Percentiles rank a stretch among this genome's conserved stretches.
Evolutionary conservation across 345 rosid genomes (phyloP).

Genomic region (Gossypium rotundifolium): DNA sequence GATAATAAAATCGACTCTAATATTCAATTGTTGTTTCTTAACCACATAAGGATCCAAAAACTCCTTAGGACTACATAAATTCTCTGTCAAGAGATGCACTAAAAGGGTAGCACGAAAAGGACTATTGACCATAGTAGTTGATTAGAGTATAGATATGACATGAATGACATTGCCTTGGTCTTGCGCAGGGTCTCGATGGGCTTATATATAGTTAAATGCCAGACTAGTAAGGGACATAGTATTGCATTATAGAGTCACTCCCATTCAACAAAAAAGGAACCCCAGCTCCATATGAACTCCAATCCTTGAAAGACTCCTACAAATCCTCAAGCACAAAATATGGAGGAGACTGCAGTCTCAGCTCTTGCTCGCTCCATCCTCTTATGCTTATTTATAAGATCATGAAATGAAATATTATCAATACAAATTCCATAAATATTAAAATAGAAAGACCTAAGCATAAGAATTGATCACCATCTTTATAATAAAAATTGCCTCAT

Average conservation of each 20-base stretch:
- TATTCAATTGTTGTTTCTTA: not conserved
- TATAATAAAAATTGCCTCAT: too few relatives aligned
- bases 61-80: too few relatives aligned
- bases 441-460: too few relatives aligned
- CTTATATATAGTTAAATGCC: constrained; percentile 79
- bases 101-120: too few relatives aligned
- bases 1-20: not conserved
- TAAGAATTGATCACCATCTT: too few relatives aligned
- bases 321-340: constrained; percentile 68
- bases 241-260: constrained; percentile 69
- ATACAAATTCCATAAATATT: not conserved
- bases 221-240: constrained; percentile 87
- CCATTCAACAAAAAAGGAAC: constrained; percentile 73
- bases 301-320: constrained; percentile 82
- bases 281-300: constrained; percentile 97
- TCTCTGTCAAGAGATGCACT: too few relatives aligned
- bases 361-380: constrained; percentile 26
- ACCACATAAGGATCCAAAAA: too few relatives aligned
- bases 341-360: constrained; percentile 23
- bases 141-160: not conserved
- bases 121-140: too few relatives aligned
- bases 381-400: constrained; percentile 35
- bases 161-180: constrained; percentile 41
- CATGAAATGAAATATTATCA: not conserved
- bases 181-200: constrained; percentile 36